phyloP scores from a whole-genome alignment of 2,329 filamentous ascomycete genomes.

The Trichophyton simii region DNA sequence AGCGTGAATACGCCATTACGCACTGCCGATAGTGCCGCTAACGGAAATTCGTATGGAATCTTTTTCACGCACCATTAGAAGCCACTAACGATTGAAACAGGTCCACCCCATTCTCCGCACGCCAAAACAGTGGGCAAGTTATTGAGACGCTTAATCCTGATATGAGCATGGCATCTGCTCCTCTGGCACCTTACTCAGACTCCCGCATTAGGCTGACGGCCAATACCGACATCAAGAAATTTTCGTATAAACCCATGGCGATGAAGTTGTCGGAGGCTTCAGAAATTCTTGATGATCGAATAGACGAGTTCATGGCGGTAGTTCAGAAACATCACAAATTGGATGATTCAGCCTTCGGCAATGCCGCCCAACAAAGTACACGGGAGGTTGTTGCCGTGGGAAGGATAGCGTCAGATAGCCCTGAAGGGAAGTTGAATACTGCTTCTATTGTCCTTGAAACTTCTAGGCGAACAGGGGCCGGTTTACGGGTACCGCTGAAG shows the following conservation, averaged over 20 bases:
- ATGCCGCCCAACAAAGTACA: constrained; percentile 71
- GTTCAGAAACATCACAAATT: constrained; percentile 63
- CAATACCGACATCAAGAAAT: constrained; percentile 79
- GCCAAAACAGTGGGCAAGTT: constrained; percentile 66
- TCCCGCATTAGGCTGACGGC: constrained; percentile 72
- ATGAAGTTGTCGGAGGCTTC: constrained; percentile 92
- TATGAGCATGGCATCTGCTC: constrained; percentile 53
- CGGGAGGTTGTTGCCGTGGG: constrained; percentile 82
- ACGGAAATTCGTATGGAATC: constrained; percentile 25
- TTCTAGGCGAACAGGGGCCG: constrained; percentile 70
- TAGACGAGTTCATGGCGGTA: constrained; percentile 72
- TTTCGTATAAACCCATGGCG: constrained; percentile 80
- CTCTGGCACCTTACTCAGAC: constrained; percentile 59
- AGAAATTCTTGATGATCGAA: constrained; percentile 85
- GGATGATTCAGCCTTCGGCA: constrained; percentile 72
- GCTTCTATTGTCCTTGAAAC: constrained; percentile 81
- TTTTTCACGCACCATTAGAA: background rate
- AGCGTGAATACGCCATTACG: constrained; percentile 26
- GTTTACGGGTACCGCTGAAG: constrained; percentile 67
- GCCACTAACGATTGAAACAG: constrained; percentile 13
- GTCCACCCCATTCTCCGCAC: constrained; percentile 57
- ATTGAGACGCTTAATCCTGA: constrained; percentile 73
- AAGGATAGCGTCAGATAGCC: constrained; percentile 74
- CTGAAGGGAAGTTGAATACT: constrained; percentile 74
- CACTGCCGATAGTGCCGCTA: constrained; percentile 16